Percentiles rank a stretch among this genome's conserved stretches.
These are phyloP conservation scores for Ambrosiella beaveri DNA, from an alignment of 2,329 filamentous ascomycete genomes.

Conservation along the genomic window DNA sequence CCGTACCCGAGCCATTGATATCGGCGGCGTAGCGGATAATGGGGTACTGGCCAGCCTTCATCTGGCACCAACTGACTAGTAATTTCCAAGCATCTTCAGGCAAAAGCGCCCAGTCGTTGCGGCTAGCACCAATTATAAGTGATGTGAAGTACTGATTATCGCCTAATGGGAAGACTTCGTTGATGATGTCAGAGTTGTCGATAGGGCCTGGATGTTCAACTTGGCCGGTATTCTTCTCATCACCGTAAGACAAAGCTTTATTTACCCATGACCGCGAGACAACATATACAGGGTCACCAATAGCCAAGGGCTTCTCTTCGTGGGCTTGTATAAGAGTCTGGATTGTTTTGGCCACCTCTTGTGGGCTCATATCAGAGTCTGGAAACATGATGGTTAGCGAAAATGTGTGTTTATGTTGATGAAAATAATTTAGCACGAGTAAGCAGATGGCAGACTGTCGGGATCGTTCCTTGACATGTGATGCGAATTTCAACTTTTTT, in stretches of 20 bases:
- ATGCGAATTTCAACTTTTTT: too few species aligned
- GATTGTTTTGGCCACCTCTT: conserved; percentile 56
- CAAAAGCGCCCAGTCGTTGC: conserved; percentile 61
- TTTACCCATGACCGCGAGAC: conserved; percentile 68
- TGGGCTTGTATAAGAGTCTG: conserved; percentile 39
- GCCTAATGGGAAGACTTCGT: conserved; percentile 37
- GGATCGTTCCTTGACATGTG: too few species aligned
- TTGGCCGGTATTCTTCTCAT: conserved; percentile 41
- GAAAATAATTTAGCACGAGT: not conserved
- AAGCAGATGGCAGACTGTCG: not conserved
- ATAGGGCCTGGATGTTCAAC: conserved; percentile 53
- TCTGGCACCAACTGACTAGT: conserved; percentile 66
- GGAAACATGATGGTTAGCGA: not conserved
- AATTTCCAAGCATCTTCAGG: conserved; percentile 67
- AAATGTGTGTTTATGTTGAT: not conserved
- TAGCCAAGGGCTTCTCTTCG: conserved; percentile 36
- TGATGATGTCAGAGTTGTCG: conserved; percentile 71
- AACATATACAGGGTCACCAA: conserved; percentile 59
- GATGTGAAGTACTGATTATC: conserved; percentile 46
- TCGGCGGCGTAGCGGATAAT: conserved; percentile 67
- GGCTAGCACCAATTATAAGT: conserved; percentile 49
- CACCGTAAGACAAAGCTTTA: conserved; percentile 49
- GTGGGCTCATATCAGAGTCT: conserved; percentile 20
- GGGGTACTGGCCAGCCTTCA: conserved; percentile 49
- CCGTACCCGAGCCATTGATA: conserved; percentile 40